phyloP scores from a whole-genome alignment of 345 rosid species.

The Diplotaxis tenuifolia region DNA sequence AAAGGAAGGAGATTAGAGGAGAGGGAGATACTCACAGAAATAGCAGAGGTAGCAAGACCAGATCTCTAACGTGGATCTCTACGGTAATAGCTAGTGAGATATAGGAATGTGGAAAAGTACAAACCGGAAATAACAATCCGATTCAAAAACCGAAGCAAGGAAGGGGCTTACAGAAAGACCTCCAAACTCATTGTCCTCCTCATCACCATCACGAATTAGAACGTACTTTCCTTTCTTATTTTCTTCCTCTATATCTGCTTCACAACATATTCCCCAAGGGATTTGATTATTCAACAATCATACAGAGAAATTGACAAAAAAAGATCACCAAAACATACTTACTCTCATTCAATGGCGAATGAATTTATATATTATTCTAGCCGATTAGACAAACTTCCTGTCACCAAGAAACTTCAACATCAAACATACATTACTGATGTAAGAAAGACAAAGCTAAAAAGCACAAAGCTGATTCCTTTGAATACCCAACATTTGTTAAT shows the following conservation, averaged over 20 bases:
- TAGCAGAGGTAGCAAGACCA: conserved; percentile 91
- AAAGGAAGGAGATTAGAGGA: no score
- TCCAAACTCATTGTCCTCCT: no score
- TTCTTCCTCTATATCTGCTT: conserved; percentile 41
- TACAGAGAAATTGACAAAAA: not conserved
- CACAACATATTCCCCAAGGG: no score
- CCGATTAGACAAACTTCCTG: not conserved
- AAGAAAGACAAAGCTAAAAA: not conserved
- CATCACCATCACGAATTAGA: conserved; percentile 43
- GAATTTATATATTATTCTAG: not conserved
- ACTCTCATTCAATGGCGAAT: conserved; percentile 30
- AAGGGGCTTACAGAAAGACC: conserved; percentile 80
- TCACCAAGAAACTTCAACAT: conserved; percentile 20
- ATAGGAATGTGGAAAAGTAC: conserved; percentile 77
- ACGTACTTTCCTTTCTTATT: conserved; percentile 49
- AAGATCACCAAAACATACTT: conserved; percentile 18
- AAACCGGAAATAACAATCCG: conserved; percentile 87
- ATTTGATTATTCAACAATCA: conserved; percentile 1
- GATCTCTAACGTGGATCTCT: conserved; percentile 94
- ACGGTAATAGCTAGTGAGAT: conserved; percentile 74
- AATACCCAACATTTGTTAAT: not conserved
- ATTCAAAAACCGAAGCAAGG: conserved; percentile 95
- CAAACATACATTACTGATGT: not conserved
- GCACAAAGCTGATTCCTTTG: conserved; percentile 7
- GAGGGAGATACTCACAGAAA: conserved; percentile 69